Conservation (phyloP, 352 stramenopile genomes). For the Globisporangium barbulae region DNA sequence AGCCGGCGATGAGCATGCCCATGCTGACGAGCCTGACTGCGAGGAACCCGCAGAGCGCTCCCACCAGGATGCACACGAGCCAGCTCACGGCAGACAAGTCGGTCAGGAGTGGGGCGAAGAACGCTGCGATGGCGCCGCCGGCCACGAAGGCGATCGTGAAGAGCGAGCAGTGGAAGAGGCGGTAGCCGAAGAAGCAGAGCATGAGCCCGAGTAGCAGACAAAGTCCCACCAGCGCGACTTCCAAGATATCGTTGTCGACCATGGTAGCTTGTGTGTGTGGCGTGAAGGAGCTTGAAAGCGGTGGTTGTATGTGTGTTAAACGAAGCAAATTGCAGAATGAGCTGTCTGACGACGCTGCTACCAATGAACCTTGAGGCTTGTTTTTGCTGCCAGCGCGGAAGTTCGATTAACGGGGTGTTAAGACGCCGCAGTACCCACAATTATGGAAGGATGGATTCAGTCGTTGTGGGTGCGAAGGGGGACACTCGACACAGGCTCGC, state of each 20-base stretch:
- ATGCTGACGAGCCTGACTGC: not conserved
- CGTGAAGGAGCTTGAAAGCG: no score
- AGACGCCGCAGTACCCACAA: no score
- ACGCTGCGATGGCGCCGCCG: not conserved
- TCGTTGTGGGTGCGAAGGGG: no score
- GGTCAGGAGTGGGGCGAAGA: no score
- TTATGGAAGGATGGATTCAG: no score
- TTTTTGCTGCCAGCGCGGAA: no score
- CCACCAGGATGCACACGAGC: not conserved
- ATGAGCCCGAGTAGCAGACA: not conserved
- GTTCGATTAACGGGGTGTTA: no score
- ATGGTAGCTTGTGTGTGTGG: not conserved
- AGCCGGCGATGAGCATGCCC: not conserved
- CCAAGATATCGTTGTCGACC: not conserved
- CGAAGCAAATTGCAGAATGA: conserved; percentile 11
- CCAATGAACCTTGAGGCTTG: no score
- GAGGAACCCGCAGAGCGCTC: not conserved
- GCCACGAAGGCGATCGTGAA: not conserved
- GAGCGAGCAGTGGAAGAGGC: not conserved
- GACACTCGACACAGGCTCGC: no score
- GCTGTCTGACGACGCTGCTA: no score
- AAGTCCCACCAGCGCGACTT: not conserved
- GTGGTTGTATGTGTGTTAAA: not conserved
- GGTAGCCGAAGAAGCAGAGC: conserved; percentile 1
- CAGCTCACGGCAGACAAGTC: no score